Base-by-base conservation (phyloP, 805 yeast genomes). In the Yamadazyma sp. region DNA sequence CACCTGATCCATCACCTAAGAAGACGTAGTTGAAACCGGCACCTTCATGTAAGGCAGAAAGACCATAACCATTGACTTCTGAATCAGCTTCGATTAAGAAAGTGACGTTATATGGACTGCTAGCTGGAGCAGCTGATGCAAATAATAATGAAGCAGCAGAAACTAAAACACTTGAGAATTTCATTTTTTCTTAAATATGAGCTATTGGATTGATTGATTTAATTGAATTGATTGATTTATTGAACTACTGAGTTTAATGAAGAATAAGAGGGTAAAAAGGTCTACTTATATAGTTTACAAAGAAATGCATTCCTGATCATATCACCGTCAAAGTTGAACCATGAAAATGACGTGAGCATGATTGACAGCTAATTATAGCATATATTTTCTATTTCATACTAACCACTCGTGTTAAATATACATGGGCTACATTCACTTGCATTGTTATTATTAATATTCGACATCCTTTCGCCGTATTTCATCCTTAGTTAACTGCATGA, bases 11-110 rank as follows among this genome's bases (percentile, higher is more conserved):
- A 14, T 56, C 60, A 23, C 65, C 40, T 18, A 31, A 4, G 18
- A 63, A 59, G 18, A 62, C 43, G 50, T 65, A 70, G 55, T 60
- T 50, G 43, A 68, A 51, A 38, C 65, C 75, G 30, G 75, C 75
- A 46, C 75, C 75, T 48, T 62, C 70, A 47, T 69, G 75, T 25
- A 38, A 38, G 23, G 55, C 41, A 29, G 46, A 35, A 22, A 66
- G 40, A 24, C 57, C 59, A n/a, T 48, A 33, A 26, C 61, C 62
- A 40, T 65, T 39, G 35, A 66, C 33, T 7, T 37, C 43, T 4
- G 50, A 20, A 24, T 45, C 47, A 21, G 69, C 58, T 16, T 49
- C 45, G 23, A 48, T 49, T 19, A 13, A 37, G 23, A 62, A 50
- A 18, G 38, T 16, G 15, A 55, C 45, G 8, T 44, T 12, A 4